phyloP scores from a whole-genome alignment of 2,329 filamentous ascomycete genomes.

The Fusarium sambucinum region DNA sequence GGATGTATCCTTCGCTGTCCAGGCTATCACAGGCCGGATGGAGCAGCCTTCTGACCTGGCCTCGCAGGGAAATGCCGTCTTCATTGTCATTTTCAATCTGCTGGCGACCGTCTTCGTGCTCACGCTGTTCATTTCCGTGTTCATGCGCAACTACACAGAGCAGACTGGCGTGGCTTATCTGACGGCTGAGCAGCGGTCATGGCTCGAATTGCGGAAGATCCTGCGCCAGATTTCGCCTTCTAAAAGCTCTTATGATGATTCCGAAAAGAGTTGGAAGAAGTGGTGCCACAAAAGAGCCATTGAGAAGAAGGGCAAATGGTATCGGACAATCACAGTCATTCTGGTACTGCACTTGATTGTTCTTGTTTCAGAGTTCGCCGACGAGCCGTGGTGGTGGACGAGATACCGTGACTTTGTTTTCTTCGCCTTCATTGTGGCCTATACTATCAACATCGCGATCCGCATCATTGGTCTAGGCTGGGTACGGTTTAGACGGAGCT shows the following conservation, averaged over 20 bases:
- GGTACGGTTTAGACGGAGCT: constrained; percentile 90
- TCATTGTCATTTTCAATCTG: constrained; percentile 97
- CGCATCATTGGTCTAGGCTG: constrained; percentile 91
- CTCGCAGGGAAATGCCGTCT: constrained; percentile 87
- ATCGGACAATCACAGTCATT: constrained; percentile 81
- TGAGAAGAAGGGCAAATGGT: constrained; percentile 94
- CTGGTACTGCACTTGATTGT: constrained; percentile 86
- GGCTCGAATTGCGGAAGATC: constrained; percentile 93
- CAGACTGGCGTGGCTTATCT: constrained; percentile 97
- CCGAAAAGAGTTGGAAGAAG: constrained; percentile 81
- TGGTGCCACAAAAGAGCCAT: constrained; percentile 97
- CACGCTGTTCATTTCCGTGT: constrained; percentile 97
- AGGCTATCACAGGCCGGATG: constrained; percentile 82
- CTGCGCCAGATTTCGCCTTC: constrained; percentile 94
- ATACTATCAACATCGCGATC: constrained; percentile 84
- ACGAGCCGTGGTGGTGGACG: constrained; percentile 79
- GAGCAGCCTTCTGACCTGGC: constrained; percentile 77
- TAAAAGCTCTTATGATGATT: constrained; percentile 86
- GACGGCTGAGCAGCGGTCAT: constrained; percentile 94
- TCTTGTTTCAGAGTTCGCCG: constrained; percentile 86
- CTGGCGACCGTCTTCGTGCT: constrained; percentile 96
- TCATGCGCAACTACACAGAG: constrained; percentile 99
- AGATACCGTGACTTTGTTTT: constrained; percentile 79
- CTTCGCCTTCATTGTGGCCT: constrained; percentile 82
- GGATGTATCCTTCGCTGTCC: constrained; percentile 87